Evolutionary conservation across 2,329 filamentous ascomycete genomes (phyloP).

Genomic region (Cladobotryum mycophilum): DNA sequence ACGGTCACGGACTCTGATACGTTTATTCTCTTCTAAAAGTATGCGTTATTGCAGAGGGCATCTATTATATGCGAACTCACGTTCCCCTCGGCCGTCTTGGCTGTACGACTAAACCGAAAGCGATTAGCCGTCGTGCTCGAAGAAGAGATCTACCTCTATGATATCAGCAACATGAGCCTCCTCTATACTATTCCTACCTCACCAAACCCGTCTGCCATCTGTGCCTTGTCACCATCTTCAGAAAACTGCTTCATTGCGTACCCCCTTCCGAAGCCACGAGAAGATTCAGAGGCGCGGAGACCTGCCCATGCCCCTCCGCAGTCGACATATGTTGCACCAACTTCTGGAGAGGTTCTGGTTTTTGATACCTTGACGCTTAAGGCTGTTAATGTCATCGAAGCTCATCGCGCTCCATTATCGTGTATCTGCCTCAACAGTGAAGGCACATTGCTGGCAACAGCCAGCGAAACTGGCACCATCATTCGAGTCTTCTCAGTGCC

Average conservation of each 20-base stretch:
- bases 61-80: constrained; percentile 97
- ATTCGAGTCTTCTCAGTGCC: constrained; percentile 94
- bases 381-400: constrained; percentile 91
- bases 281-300: constrained; percentile 49
- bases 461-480: constrained; percentile 95
- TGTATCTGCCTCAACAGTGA: constrained; percentile 89
- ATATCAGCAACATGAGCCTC: constrained; percentile 97
- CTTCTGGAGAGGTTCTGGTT: constrained; percentile 85
- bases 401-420: constrained; percentile 84
- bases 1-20: background rate
- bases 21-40: constrained; percentile 2
- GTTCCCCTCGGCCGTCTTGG: constrained; percentile 92
- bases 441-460: constrained; percentile 84
- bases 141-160: constrained; percentile 95
- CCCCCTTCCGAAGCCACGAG: constrained; percentile 70
- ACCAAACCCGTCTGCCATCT: constrained; percentile 86
- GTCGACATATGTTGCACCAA: constrained; percentile 72
- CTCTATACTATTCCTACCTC: constrained; percentile 90
- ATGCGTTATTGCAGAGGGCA: constrained; percentile 39
- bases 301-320: constrained; percentile 81
- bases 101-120: constrained; percentile 90
- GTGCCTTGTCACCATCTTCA: constrained; percentile 85
- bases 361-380: constrained; percentile 87
- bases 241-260: constrained; percentile 96
- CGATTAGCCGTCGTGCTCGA: constrained; percentile 89